These are phyloP conservation scores for Tricholomella constricta DNA, from an alignment of 768 basidiomycete genomes.

Conservation along the genomic window DNA sequence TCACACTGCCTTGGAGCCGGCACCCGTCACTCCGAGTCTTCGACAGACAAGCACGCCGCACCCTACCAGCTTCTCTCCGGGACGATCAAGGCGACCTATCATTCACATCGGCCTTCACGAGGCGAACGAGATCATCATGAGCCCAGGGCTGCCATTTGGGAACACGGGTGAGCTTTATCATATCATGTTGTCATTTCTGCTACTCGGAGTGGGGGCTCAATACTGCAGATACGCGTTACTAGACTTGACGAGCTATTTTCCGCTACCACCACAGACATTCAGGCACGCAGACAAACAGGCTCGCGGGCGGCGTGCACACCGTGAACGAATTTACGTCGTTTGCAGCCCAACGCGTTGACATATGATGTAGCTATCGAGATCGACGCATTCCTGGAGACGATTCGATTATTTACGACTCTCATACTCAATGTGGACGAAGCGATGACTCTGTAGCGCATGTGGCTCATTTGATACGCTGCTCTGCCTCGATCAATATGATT, in stretches of 20 bases:
- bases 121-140: conserved; percentile 42
- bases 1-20: conserved; percentile 58
- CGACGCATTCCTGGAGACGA: conserved; percentile 60
- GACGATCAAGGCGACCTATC: conserved; percentile 63
- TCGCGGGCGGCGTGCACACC: conserved; percentile 59
- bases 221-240: conserved; percentile 56
- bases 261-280: conserved; percentile 56
- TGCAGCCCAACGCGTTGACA: background rate
- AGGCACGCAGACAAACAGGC: conserved; percentile 28
- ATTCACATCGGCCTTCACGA: conserved; percentile 44
- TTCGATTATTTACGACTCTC: conserved; percentile 64
- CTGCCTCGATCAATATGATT: too few species aligned
- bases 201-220: too few species aligned
- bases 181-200: too few species aligned
- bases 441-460: too few species aligned
- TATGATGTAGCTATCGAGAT: conserved; percentile 43
- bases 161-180: conserved; percentile 48
- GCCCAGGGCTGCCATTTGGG: conserved; percentile 60
- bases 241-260: conserved; percentile 62
- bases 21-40: conserved; percentile 68
- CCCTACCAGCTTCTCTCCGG: conserved; percentile 60
- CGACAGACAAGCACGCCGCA: conserved; percentile 40
- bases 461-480: too few species aligned
- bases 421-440: conserved; percentile 72
- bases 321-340: conserved; percentile 67